Evolutionary conservation across 192 early-diverging fungal genomes (phyloP).

Genomic region (Paraglomus brasilianum): DNA sequence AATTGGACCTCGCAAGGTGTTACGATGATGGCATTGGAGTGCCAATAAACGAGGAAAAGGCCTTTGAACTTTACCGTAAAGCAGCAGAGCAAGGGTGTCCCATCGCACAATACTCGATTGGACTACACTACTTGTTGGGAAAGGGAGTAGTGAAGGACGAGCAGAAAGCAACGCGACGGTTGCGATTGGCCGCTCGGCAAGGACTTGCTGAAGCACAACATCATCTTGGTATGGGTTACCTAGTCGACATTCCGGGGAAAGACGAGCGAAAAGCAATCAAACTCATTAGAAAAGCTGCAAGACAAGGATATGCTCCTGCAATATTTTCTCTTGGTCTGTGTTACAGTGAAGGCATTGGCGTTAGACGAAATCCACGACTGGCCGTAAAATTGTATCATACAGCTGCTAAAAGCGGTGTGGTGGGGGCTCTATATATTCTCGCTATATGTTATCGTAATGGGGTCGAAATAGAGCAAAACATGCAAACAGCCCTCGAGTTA

Average conservation of each 20-base stretch:
- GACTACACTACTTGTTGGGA: conserved; percentile 58
- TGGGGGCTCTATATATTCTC: conserved; percentile 56
- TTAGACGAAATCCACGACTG: conserved; percentile 46
- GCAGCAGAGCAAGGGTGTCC: conserved; percentile 58
- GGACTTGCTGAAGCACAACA: conserved; percentile 68
- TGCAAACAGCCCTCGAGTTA: conserved; percentile 57
- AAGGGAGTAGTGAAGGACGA: conserved; percentile 53
- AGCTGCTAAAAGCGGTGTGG: conserved; percentile 52
- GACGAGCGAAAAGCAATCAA: conserved; percentile 35
- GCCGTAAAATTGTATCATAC: conserved; percentile 60
- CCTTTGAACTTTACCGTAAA: conserved; percentile 59
- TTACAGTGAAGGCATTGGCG: conserved; percentile 70
- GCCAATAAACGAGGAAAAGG: conserved; percentile 59
- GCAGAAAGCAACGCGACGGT: conserved; percentile 59
- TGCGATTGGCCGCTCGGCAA: conserved; percentile 56
- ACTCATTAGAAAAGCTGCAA: conserved; percentile 51
- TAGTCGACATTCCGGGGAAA: too few species aligned
- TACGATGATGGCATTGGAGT: conserved; percentile 75
- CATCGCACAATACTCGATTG: conserved; percentile 56
- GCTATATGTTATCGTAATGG: conserved; percentile 64
- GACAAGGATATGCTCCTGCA: conserved; percentile 39
- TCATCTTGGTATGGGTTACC: too few species aligned
- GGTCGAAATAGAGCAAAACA: conserved; percentile 32
- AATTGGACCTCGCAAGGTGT: conserved; percentile 67
- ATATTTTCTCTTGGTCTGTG: conserved; percentile 22